These are phyloP conservation scores for Fragaria vesca DNA, from an alignment of 306 rosid species.

Conservation along the genomic window DNA sequence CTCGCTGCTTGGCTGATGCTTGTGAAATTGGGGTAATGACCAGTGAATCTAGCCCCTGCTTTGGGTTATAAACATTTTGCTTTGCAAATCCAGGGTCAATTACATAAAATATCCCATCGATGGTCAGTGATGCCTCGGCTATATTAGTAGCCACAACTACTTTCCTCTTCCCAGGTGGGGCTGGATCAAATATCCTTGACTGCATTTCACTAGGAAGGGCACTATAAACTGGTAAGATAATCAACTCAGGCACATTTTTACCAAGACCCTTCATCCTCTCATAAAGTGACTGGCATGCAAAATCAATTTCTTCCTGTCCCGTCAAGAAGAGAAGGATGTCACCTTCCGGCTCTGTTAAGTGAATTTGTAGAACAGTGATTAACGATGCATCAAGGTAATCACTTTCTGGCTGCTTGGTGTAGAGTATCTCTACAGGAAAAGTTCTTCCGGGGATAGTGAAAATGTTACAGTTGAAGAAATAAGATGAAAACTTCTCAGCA, in stretches of 20 bases:
- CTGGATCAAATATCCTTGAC: slow-evolving; percentile 81
- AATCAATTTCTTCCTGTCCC: slow-evolving; percentile 93
- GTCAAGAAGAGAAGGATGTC: slow-evolving; percentile 86
- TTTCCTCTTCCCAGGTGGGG: slow-evolving; percentile 90
- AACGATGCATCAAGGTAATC: slow-evolving; percentile 81
- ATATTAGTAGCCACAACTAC: slow-evolving; percentile 92
- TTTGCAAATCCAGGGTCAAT: slow-evolving; percentile 92
- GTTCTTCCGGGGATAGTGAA: slow-evolving; percentile 89
- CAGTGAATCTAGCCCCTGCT: slow-evolving; percentile 87
- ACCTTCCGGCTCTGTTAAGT: slow-evolving; percentile 88
- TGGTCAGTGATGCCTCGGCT: slow-evolving; percentile 88
- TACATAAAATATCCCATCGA: slow-evolving; percentile 83
- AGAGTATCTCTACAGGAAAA: slow-evolving; percentile 82
- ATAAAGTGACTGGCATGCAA: slow-evolving; percentile 82
- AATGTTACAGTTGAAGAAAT: slow-evolving; percentile 77
- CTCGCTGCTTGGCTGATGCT: slow-evolving; percentile 92
- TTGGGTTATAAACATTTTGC: slow-evolving; percentile 88
- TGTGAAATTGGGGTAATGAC: slow-evolving; percentile 87
- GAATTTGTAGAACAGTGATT: slow-evolving; percentile 84
- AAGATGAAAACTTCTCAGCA: slow-evolving; percentile 85
- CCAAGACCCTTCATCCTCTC: slow-evolving; percentile 91
- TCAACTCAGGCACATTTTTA: slow-evolving; percentile 76
- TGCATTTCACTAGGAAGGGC: slow-evolving; percentile 97
- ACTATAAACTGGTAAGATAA: slow-evolving; percentile 82
- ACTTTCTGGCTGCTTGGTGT: slow-evolving; percentile 83